Evolutionary conservation across 2,329 filamentous ascomycete species (phyloP).

Genomic region (Sclerotinia spermophila): DNA sequence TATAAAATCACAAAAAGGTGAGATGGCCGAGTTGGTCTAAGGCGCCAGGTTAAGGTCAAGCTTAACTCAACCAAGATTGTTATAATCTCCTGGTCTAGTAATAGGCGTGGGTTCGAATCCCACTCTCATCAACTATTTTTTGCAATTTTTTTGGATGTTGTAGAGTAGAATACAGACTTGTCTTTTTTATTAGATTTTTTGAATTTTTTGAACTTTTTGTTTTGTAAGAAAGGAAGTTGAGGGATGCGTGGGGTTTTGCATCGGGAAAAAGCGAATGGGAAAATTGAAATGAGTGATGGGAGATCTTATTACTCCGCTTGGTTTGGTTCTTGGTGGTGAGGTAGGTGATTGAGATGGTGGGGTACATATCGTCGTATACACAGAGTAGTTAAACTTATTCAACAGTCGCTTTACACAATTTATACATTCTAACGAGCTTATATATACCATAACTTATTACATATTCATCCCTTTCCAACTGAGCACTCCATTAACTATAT

Average conservation of each 20-base stretch:
- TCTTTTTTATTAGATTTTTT: too few relatives aligned
- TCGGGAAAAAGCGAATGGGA: background rate
- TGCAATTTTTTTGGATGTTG: background rate
- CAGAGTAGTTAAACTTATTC: too few relatives aligned
- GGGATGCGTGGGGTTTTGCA: background rate
- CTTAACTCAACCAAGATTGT: background rate
- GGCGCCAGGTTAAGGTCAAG: constrained; percentile 10
- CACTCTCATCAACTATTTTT: background rate
- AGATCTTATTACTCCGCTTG: constrained; percentile 1
- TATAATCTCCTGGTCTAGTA: constrained; percentile 8
- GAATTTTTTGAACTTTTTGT: too few relatives aligned
- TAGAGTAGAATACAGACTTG: too few relatives aligned
- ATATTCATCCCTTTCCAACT: too few relatives aligned
- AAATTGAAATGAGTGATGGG: too few relatives aligned
- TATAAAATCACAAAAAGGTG: background rate
- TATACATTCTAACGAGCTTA: too few relatives aligned
- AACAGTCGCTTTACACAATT: too few relatives aligned
- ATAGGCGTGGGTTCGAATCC: constrained; percentile 16
- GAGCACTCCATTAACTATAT: too few relatives aligned
- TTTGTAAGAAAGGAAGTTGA: too few relatives aligned
- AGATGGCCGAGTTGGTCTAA: constrained; percentile 16
- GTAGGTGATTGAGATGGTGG: background rate
- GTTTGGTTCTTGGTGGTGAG: background rate
- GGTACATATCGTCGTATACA: too few relatives aligned
- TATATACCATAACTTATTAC: too few relatives aligned